Percentiles rank a stretch among this genome's conserved stretches.
phyloP scores from a whole-genome alignment of 805 yeast species.

The Ogataea corticis region DNA sequence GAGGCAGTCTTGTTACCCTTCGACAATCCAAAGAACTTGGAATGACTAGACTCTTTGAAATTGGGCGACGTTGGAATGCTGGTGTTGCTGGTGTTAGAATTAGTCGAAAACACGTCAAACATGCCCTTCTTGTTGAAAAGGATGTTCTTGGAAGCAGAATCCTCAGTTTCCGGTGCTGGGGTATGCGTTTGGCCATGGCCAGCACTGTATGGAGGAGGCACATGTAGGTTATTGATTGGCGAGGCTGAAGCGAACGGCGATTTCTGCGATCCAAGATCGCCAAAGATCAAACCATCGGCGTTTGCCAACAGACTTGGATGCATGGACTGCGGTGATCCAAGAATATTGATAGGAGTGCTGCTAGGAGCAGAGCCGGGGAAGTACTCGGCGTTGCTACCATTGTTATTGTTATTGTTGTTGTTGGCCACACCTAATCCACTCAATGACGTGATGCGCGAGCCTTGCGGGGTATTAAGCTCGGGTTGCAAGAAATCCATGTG shows the following conservation, averaged over 20 bases:
- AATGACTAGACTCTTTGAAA: constrained; percentile 16
- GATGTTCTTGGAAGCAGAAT: constrained; percentile 9
- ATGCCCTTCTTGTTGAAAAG: constrained; percentile 17
- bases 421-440: constrained; percentile 1
- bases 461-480: constrained; percentile 6
- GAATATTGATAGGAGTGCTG: constrained; percentile 7
- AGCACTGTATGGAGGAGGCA: constrained; percentile 7
- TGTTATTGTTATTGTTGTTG: neutral
- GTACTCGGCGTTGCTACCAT: neutral
- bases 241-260: constrained; percentile 20
- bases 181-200: neutral
- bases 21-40: constrained; percentile 23
- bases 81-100: constrained; percentile 18
- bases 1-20: constrained; percentile 16
- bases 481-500: constrained; percentile 10
- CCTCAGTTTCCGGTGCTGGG: constrained; percentile 16
- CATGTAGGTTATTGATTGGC: constrained; percentile 14
- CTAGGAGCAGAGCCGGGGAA: neutral
- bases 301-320: constrained; percentile 3
- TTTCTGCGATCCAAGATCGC: constrained; percentile 18
- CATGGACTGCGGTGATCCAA: constrained; percentile 9
- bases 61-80: constrained; percentile 25
- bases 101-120: constrained; percentile 21
- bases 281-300: constrained; percentile 11
- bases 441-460: constrained; percentile 5